phyloP scores from a whole-genome alignment of 805 yeast species.

The Teunomyces atbi region DNA sequence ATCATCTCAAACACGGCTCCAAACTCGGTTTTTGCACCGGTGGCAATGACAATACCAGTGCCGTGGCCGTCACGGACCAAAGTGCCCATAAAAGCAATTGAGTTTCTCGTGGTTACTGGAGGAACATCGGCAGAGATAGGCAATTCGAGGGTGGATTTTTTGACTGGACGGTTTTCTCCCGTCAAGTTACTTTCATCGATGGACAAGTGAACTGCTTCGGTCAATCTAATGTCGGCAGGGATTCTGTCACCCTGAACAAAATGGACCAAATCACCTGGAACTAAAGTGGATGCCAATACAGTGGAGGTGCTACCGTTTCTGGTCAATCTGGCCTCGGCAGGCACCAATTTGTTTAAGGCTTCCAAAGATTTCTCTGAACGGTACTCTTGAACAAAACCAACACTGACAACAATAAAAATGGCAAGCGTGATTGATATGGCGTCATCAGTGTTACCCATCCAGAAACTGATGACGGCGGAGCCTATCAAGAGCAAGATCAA shows the following conservation, averaged over 20 bases:
- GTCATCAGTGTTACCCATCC: constrained; percentile 96
- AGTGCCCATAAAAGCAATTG: constrained; percentile 96
- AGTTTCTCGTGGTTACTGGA: constrained; percentile 66
- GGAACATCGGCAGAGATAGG: constrained; percentile 29
- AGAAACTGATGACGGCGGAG: constrained; percentile 79
- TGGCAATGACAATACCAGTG: constrained; percentile 86
- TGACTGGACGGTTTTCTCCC: constrained; percentile 90
- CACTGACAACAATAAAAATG: constrained; percentile 88
- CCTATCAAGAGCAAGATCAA: constrained; percentile 84
- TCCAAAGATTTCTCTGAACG: constrained; percentile 92
- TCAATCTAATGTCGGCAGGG: constrained; percentile 90
- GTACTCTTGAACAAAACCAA: constrained; percentile 96
- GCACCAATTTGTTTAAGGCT: constrained; percentile 89
- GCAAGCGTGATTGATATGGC: constrained; percentile 94
- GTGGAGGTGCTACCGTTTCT: constrained; percentile 76
- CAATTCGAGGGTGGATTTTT: constrained; percentile 54
- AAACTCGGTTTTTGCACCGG: constrained; percentile 86
- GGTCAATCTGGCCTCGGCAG: constrained; percentile 92
- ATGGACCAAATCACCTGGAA: constrained; percentile 93
- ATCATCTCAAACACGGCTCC: constrained; percentile 96
- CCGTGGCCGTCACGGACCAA: constrained; percentile 96
- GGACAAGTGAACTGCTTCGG: constrained; percentile 72
- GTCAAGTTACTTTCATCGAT: constrained; percentile 94
- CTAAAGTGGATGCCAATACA: constrained; percentile 83
- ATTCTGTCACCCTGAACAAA: constrained; percentile 91